Base-by-base conservation (phyloP, 73 alveolate species). In the Tetrahymena borealis region DNA sequence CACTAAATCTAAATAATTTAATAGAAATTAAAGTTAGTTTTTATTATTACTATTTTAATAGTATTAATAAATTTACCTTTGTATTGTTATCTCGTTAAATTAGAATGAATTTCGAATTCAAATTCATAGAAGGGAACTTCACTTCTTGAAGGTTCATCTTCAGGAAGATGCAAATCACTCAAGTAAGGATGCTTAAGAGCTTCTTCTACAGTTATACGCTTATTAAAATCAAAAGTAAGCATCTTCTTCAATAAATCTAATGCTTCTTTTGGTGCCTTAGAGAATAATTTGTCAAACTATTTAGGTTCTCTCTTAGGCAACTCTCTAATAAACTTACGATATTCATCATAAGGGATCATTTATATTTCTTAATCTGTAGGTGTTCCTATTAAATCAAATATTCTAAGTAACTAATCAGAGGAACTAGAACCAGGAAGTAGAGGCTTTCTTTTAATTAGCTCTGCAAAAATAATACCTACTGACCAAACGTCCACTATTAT, bases 381-480 rank as follows among this genome's bases (percentile, higher is more conserved):
- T 20, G 98, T 96, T 15, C 99, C 99, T 13, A 97, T 90, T 78
- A 97, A 94, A 40, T 96, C 97, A 39, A 98, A 95, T 40, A 97
- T 98, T 94, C 98, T 94, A 92, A 97, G 98, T 20, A 98, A 91
- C 92, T 98, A 96, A 35, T 96, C 96, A 35, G 96, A 93, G 18
- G 97, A 95, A 90, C 97, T 97, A 78, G 93, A 95, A 38, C 99
- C 99, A n/a, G 99, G 99, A 37, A 97, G 94, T 28, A 98, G 90
- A 4, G 98, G 99, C 91, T 96, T 97, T 96, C 99, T 93, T 78
- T 95, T 43, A 90, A 98, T 85, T 38, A 98, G 94, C 95, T 98
- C 99, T 7, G 99, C 99, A 90, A 98, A 96, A 39, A 97, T 96
- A 94, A 99, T 97, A 28, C 99, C 99, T 13, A 97, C 98, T 11